Conservation (phyloP, 768 basidiomycete genomes). For the Lactarius evosmus region DNA sequence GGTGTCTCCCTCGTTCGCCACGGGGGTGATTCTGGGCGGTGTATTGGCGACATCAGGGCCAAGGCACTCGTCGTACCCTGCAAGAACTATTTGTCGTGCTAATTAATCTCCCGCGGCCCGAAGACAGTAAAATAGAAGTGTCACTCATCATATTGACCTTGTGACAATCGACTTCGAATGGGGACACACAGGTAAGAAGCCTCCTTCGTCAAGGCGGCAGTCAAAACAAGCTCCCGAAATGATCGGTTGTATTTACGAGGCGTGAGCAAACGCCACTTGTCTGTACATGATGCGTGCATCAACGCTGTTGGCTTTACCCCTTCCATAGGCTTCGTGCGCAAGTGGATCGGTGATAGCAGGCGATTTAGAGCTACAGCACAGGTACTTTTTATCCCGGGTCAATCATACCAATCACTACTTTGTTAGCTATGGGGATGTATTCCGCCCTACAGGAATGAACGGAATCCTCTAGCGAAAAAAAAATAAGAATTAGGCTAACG, state of each 20-base stretch:
- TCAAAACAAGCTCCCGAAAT: no score
- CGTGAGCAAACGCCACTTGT: no score
- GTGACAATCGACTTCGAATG: constrained; percentile 54
- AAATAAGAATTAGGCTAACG: background rate
- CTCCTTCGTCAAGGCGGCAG: no score
- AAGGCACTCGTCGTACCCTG: constrained; percentile 53
- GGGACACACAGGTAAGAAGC: constrained; percentile 52
- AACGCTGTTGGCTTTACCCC: no score
- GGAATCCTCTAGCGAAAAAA: background rate
- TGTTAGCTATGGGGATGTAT: background rate
- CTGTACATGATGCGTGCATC: no score
- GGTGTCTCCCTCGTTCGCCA: constrained; percentile 47
- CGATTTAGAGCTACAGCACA: no score
- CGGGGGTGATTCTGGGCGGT: constrained; percentile 42
- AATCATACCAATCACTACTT: background rate
- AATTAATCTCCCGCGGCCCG: constrained; percentile 40
- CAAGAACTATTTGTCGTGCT: constrained; percentile 47
- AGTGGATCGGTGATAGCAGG: no score
- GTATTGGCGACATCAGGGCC: constrained; percentile 44
- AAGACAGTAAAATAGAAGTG: constrained; percentile 52
- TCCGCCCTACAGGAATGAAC: background rate
- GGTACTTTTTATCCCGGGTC: no score
- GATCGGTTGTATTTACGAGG: no score
- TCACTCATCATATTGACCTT: constrained; percentile 39
- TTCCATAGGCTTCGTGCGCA: no score